Percentiles rank a stretch among this genome's conserved stretches.
Conservation (phyloP, 352 stramenopile species). For the Hyaloperonospora arabidopsidis region DNA sequence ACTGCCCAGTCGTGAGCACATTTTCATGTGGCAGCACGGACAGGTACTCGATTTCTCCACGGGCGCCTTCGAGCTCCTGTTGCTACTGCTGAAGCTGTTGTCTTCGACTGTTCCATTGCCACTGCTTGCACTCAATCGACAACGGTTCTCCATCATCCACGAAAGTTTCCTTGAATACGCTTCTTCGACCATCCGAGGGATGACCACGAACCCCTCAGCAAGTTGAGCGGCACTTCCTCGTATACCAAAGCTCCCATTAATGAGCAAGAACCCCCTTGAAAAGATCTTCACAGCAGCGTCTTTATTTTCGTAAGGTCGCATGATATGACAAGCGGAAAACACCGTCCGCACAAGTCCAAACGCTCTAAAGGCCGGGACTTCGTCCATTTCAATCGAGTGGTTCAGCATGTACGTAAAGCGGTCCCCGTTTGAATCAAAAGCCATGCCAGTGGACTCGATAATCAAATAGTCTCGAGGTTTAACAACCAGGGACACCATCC, state of each 20-base stretch:
- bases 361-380: constrained; percentile 25
- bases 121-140: too few species aligned
- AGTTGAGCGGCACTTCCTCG: background rate
- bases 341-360: constrained; percentile 21
- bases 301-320: constrained; percentile 14
- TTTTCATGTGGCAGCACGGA: constrained; percentile 23
- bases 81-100: too few species aligned
- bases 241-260: constrained; percentile 11
- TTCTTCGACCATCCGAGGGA: constrained; percentile 34
- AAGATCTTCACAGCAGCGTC: constrained; percentile 36
- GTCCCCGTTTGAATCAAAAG: constrained; percentile 23
- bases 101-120: too few species aligned
- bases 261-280: constrained; percentile 23
- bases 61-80: constrained; percentile 1
- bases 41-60: constrained; percentile 9
- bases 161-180: constrained; percentile 48
- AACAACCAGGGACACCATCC: constrained; percentile 20
- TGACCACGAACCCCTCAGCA: constrained; percentile 14
- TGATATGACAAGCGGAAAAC: constrained; percentile 34
- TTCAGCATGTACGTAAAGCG: constrained; percentile 29
- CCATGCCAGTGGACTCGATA: constrained; percentile 41
- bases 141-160: constrained; percentile 18
- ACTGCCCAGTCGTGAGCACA: constrained; percentile 18
- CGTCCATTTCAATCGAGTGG: constrained; percentile 28
- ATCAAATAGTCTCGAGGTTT: constrained; percentile 43